These are phyloP conservation scores for Juglanconis juglandina DNA, from an alignment of 2,329 filamentous ascomycete species.

Conservation along the genomic window DNA sequence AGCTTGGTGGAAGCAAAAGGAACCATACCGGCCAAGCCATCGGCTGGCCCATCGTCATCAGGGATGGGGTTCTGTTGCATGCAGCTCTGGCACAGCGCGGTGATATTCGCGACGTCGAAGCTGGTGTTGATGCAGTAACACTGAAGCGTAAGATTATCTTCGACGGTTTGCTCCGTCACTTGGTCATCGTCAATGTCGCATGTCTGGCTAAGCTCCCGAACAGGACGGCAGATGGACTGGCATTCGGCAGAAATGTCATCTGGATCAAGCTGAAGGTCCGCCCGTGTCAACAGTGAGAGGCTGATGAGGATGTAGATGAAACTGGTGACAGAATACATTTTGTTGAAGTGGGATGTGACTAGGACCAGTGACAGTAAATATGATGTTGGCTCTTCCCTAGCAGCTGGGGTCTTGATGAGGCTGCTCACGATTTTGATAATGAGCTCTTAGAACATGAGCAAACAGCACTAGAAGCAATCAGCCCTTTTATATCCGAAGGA, in stretches of 20 bases:
- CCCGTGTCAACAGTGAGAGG: slow-evolving; percentile 20
- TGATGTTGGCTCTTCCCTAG: background rate
- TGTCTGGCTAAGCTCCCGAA: slow-evolving; percentile 31
- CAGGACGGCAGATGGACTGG: slow-evolving; percentile 34
- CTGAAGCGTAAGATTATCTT: slow-evolving; percentile 35
- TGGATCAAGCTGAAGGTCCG: slow-evolving; percentile 32
- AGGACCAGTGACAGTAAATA: background rate
- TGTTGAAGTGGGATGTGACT: background rate
- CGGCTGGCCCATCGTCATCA: slow-evolving; percentile 9
- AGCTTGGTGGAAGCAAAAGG: background rate
- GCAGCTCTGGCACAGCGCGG: slow-evolving; percentile 36
- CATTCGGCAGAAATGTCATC: slow-evolving; percentile 34
- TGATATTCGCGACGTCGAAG: slow-evolving; percentile 35
- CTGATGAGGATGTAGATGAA: slow-evolving; percentile 28
- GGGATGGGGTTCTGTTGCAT: slow-evolving; percentile 29
- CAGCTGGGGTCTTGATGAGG: background rate
- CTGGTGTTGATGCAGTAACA: slow-evolving; percentile 40
- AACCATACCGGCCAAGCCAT: slow-evolving; percentile 10
- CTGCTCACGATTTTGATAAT: too few species aligned
- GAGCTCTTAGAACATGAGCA: too few species aligned
- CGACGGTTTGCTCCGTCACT: slow-evolving; percentile 29
- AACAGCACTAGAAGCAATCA: too few species aligned
- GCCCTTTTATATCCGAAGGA: too few species aligned
- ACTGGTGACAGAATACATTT: slow-evolving; percentile 28
- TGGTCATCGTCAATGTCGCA: slow-evolving; percentile 49